Percentiles rank a stretch among this genome's conserved stretches.
Evolutionary conservation across 2,329 filamentous ascomycete species (phyloP).

Genomic region (Aureobasidium sp.): DNA sequence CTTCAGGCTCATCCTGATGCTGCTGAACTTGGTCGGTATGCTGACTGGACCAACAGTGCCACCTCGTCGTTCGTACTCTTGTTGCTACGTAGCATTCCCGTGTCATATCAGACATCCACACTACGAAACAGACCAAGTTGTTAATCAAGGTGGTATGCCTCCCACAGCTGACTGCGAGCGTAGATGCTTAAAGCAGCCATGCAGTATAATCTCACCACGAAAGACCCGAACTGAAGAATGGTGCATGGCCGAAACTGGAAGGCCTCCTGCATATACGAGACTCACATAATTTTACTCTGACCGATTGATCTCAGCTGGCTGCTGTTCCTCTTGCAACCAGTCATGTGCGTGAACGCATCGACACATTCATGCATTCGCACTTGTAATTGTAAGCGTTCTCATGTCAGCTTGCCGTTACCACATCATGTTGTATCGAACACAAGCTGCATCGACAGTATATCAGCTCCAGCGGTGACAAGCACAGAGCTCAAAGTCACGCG

Average conservation of each 20-base stretch:
- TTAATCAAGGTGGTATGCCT: too few relatives aligned
- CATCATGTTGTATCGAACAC: neutral
- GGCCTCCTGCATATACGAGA: neutral
- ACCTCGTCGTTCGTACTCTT: neutral
- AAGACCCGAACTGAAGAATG: neutral
- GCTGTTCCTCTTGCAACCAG: too few relatives aligned
- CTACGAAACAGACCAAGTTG: too few relatives aligned
- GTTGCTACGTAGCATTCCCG: neutral
- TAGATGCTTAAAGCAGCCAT: neutral
- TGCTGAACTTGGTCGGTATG: neutral
- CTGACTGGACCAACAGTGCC: neutral
- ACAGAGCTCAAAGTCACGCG: neutral
- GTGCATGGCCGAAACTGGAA: neutral
- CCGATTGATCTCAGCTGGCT: neutral
- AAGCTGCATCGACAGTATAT: neutral
- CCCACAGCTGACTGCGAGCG: neutral
- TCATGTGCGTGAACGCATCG: neutral
- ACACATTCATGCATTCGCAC: neutral
- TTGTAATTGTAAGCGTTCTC: neutral
- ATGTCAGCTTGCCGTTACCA: conserved; percentile 1
- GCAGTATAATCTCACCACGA: neutral
- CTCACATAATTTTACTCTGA: neutral
- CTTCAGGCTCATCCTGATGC: neutral
- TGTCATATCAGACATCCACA: neutral
- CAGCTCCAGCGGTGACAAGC: neutral